These are phyloP conservation scores for Fusarium brachygibbosum DNA, from an alignment of 2,329 filamentous ascomycete species.

Conservation along the genomic window DNA sequence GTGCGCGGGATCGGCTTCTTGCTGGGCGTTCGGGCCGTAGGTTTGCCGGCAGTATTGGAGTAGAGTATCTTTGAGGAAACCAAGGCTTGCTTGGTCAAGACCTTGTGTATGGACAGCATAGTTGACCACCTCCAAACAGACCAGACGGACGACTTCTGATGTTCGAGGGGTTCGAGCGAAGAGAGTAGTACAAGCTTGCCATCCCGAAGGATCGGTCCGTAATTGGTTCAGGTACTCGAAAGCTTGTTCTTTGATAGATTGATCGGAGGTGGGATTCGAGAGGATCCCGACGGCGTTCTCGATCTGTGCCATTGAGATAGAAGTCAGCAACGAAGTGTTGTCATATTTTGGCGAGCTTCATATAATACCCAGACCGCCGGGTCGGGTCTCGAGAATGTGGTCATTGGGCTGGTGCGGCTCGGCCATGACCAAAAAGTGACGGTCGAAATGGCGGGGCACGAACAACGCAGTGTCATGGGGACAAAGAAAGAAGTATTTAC, in stretches of 20 bases:
- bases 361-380: slow-evolving; percentile 21
- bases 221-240: slow-evolving; percentile 85
- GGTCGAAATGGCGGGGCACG: slow-evolving; percentile 50
- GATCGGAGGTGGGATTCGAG: slow-evolving; percentile 83
- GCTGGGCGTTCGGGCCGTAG: slow-evolving; percentile 73
- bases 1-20: slow-evolving; percentile 75
- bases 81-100: slow-evolving; percentile 79
- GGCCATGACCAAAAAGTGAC: slow-evolving; percentile 39
- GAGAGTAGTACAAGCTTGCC: slow-evolving; percentile 89
- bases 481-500: slow-evolving; percentile 43
- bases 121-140: slow-evolving; percentile 93
- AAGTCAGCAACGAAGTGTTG: slow-evolving; percentile 26
- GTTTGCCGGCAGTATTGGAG: slow-evolving; percentile 83
- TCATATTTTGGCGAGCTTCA: slow-evolving; percentile 24
- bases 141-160: slow-evolving; percentile 87
- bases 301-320: slow-evolving; percentile 68
- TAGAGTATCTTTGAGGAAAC: slow-evolving; percentile 83
- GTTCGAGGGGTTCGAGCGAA: slow-evolving; percentile 83
- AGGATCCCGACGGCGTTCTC: slow-evolving; percentile 96
- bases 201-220: slow-evolving; percentile 84
- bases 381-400: slow-evolving; percentile 29
- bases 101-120: slow-evolving; percentile 86
- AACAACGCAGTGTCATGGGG: slow-evolving; percentile 45
- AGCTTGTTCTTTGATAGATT: slow-evolving; percentile 82
- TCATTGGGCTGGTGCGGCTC: slow-evolving; percentile 44